Evolutionary conservation across 805 yeast genomes (phyloP).

Genomic region (Candida patagonica): DNA sequence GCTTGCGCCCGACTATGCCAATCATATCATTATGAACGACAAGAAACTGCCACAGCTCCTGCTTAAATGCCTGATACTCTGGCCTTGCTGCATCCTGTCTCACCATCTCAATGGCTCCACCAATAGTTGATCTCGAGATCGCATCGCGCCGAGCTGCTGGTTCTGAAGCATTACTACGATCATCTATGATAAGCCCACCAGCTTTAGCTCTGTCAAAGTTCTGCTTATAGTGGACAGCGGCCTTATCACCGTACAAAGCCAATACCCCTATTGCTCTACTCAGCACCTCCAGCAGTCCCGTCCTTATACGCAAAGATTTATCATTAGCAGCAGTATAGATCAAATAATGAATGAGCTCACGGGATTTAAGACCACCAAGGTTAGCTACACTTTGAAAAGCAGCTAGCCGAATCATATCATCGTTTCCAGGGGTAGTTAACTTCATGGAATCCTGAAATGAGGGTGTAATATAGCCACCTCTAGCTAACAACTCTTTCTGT

Average conservation of each 20-base stretch:
- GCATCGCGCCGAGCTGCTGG: slow-evolving; percentile 46
- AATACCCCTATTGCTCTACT: slow-evolving; percentile 50
- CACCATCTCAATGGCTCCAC: slow-evolving; percentile 57
- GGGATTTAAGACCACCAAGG: slow-evolving; percentile 70
- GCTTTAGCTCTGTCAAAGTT: not conserved
- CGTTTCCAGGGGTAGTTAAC: slow-evolving; percentile 39
- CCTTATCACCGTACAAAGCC: slow-evolving; percentile 47
- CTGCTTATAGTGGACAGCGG: not conserved
- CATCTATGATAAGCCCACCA: not conserved
- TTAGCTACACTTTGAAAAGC: slow-evolving; percentile 64
- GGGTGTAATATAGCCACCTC: slow-evolving; percentile 43
- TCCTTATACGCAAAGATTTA: slow-evolving; percentile 42
- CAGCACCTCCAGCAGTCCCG: slow-evolving; percentile 40
- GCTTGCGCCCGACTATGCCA: slow-evolving; percentile 50
- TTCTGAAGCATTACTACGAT: slow-evolving; percentile 16
- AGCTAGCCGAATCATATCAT: slow-evolving; percentile 46
- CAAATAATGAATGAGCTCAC: slow-evolving; percentile 49
- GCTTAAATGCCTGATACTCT: slow-evolving; percentile 38
- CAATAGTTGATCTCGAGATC: slow-evolving; percentile 52
- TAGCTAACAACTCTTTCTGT: slow-evolving; percentile 51
- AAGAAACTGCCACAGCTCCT: slow-evolving; percentile 58
- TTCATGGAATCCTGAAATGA: slow-evolving; percentile 47
- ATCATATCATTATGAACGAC: slow-evolving; percentile 39
- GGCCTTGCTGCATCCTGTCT: slow-evolving; percentile 47
- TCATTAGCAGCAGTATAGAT: slow-evolving; percentile 51